phyloP scores from a whole-genome alignment of 1,284 basidiomycete species.

The Puccinia triticina region DNA sequence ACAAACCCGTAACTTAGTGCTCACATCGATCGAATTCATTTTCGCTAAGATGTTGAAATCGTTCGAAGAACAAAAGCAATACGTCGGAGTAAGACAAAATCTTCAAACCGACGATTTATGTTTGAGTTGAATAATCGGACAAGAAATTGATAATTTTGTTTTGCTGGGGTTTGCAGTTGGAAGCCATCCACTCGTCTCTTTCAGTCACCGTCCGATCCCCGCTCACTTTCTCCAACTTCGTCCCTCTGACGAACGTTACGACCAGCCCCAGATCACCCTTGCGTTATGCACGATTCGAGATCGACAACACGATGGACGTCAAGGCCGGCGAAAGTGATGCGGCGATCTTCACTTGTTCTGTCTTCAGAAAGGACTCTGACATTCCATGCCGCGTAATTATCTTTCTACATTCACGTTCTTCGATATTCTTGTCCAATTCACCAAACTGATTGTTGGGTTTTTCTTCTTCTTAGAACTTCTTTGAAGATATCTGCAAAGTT shows the following conservation, averaged over 20 bases:
- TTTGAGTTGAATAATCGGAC: not conserved
- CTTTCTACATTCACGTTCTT: not conserved
- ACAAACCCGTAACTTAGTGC: conserved; percentile 2
- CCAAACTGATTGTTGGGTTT: not conserved
- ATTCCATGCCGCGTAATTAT: not conserved
- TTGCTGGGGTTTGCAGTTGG: not conserved
- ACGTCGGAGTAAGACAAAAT: conserved; percentile 11
- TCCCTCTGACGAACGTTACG: not conserved
- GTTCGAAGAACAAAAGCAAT: not conserved
- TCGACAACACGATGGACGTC: conserved; percentile 6
- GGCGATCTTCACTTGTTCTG: conserved; percentile 21
- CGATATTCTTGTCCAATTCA: not conserved
- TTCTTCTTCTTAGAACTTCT: conserved; percentile 14
- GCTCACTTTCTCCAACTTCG: not conserved
- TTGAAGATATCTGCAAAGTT: conserved; percentile 14
- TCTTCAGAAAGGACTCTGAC: not conserved
- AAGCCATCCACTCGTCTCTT: conserved; percentile 9
- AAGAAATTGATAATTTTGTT: not conserved
- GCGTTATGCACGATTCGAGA: not conserved
- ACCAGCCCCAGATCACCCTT: not conserved
- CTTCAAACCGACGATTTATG: too few species aligned
- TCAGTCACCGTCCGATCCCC: not conserved
- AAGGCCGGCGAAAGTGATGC: not conserved
- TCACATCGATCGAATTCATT: conserved; percentile 24
- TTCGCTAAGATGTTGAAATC: conserved; percentile 22